Conservation (phyloP, 73 alveolate species). For the Paramecium tetraurelia region DNA sequence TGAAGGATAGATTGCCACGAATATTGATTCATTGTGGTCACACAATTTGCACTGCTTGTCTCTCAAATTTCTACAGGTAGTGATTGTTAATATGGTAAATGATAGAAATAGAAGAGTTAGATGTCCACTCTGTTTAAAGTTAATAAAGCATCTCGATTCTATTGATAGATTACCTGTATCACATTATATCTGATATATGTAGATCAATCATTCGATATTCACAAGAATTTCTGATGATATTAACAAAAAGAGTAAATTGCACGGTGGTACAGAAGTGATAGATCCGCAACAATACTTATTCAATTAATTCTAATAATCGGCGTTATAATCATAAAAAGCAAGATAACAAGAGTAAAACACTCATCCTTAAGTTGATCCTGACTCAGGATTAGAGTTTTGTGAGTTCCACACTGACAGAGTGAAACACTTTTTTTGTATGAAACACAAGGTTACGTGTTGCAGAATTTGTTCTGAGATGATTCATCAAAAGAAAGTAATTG, state of each 20-base stretch:
- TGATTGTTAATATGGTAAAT: slow-evolving; percentile 50
- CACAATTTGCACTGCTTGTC: slow-evolving; percentile 92
- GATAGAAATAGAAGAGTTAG: slow-evolving; percentile 81
- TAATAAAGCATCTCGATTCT: slow-evolving; percentile 87
- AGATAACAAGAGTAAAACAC: not conserved
- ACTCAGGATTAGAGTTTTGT: slow-evolving; percentile 71
- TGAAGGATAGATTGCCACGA: slow-evolving; percentile 90
- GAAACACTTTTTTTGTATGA: slow-evolving; percentile 94
- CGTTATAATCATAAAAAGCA: not conserved
- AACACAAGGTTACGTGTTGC: slow-evolving; percentile 89
- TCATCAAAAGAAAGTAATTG: slow-evolving; percentile 81
- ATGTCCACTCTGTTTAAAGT: slow-evolving; percentile 93
- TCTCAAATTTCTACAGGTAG: slow-evolving; percentile 77
- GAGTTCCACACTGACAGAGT: slow-evolving; percentile 86
- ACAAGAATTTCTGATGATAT: slow-evolving; percentile 43
- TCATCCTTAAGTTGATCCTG: slow-evolving; percentile 49
- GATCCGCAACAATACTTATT: slow-evolving; percentile 22
- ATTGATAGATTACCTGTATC: slow-evolving; percentile 90
- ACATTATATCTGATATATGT: slow-evolving; percentile 20
- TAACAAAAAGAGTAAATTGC: slow-evolving; percentile 31
- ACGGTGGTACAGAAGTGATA: slow-evolving; percentile 32
- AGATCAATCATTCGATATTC: slow-evolving; percentile 61
- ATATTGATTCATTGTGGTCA: slow-evolving; percentile 94
- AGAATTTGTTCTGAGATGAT: slow-evolving; percentile 86
- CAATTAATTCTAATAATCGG: slow-evolving; percentile 18